Evolutionary conservation across 2,329 filamentous ascomycete genomes (phyloP).

Genomic region (Geoglossum cookeanum): DNA sequence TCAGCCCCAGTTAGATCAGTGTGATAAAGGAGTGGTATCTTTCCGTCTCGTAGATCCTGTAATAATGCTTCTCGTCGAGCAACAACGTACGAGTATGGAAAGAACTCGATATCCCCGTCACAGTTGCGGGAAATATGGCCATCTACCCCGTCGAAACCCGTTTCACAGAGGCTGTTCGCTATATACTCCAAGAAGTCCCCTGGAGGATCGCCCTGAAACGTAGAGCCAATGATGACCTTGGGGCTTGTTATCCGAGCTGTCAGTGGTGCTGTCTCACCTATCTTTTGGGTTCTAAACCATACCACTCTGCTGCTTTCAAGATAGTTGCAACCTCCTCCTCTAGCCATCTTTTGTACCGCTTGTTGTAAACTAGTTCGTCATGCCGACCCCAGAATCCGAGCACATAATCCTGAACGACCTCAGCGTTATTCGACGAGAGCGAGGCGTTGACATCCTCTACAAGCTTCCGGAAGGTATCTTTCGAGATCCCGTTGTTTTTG

Average conservation of each 20-base stretch:
- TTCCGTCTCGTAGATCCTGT: neutral
- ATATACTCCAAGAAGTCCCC: neutral
- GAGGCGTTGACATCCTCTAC: neutral
- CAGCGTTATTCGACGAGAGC: neutral
- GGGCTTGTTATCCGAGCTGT: neutral
- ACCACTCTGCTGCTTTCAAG: neutral
- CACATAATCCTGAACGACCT: neutral
- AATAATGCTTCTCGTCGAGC: neutral
- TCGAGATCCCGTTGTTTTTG: neutral
- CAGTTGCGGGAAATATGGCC: neutral
- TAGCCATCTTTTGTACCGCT: neutral
- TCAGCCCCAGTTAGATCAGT: neutral
- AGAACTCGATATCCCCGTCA: neutral
- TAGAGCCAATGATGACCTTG: neutral
- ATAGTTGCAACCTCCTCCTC: conserved; percentile 1
- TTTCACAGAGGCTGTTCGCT: neutral
- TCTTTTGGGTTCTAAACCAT: neutral
- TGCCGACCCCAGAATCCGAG: neutral
- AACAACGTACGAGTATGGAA: neutral
- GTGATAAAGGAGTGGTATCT: neutral
- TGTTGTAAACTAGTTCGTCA: neutral
- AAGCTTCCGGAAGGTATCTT: neutral
- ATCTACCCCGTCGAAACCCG: neutral
- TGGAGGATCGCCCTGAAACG: neutral
- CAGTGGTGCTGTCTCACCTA: neutral